Evolutionary conservation across 2,329 filamentous ascomycete genomes (phyloP), one percentile per base, ranked within the genome.

Genomic region (Grosmannia huntii): DNA sequence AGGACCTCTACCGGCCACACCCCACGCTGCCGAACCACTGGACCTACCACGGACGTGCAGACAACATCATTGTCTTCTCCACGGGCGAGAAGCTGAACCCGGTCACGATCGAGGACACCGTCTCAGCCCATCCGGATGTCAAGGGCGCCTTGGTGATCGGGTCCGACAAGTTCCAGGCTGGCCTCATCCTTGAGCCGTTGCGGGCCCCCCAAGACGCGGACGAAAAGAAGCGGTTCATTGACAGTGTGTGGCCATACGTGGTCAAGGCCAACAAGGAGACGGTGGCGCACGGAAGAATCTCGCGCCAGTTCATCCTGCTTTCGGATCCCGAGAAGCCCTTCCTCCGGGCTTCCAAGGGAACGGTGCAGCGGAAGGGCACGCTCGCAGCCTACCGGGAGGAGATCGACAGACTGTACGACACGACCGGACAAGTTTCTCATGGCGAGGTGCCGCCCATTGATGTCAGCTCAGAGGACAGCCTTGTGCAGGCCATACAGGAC

Each of bases 21-120:
- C 73, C 73, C 0, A 70, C 68, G 0, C 57, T 70, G 2, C 67
- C 68, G 0, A 62, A 73, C 46, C 65, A 72, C 59, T 76, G 70
- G 70, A 59, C 66, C 41, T 67, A 68, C 53, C 61, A 65, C 12
- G 68, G 70, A 21, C 65, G 71, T 19, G 61, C 65, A 0, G 76
- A 79, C 59, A 73, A 76, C 60, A 68, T 79, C 53, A 73, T 79
- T 14, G 75, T 79, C n/a, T 73, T 80, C 48, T 74, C 72, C 1
- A 78, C 74, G 46, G 76, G 76, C 31, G 75, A 78, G 66, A 79
- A 80, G 64, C 62, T 79, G 6, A 80, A 80, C 59, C 75, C 75
- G 0, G 66, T 75, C 3, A 70, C 67, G 1, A 74, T 78, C 36
- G 76, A 79, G 60, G 62, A 66, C 0, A 69, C 68, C 19, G 64